phyloP scores from a whole-genome alignment of 169 alveolate species.

The Cardiosporidium cionae region DNA sequence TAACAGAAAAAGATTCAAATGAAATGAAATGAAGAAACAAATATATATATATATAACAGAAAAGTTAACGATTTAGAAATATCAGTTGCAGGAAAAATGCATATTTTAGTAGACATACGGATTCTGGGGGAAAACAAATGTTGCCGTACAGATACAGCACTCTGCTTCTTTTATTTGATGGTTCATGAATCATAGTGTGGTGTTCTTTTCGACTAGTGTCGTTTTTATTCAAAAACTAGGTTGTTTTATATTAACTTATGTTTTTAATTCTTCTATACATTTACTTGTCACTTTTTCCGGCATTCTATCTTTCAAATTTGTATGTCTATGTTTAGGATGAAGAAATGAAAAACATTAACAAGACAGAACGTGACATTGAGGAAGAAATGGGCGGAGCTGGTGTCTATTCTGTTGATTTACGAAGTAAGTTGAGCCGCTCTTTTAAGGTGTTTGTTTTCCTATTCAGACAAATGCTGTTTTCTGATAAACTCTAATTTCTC shows the following conservation, averaged over 20 bases:
- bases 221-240: not conserved
- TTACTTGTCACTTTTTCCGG: not conserved
- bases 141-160: no score
- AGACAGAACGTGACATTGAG: slow-evolving; percentile 63
- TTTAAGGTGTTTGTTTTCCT: not conserved
- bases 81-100: no score
- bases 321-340: not conserved
- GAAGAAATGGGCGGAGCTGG: slow-evolving; percentile 98
- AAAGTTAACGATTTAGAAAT: no score
- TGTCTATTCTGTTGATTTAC: slow-evolving; percentile 82
- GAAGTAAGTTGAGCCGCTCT: slow-evolving; percentile 46
- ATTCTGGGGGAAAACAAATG: no score
- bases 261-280: not conserved
- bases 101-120: no score
- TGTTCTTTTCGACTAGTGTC: not conserved
- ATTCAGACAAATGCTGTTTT: not conserved
- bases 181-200: no score
- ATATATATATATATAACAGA: not conserved
- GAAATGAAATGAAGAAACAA: not conserved
- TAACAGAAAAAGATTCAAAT: not conserved
- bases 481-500: not conserved
- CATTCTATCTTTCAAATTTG: not conserved
- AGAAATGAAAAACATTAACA: slow-evolving; percentile 33
- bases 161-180: no score
- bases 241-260: not conserved